Conservation (phyloP, 768 basidiomycete genomes). For the Macrolepiota albuminosa region DNA sequence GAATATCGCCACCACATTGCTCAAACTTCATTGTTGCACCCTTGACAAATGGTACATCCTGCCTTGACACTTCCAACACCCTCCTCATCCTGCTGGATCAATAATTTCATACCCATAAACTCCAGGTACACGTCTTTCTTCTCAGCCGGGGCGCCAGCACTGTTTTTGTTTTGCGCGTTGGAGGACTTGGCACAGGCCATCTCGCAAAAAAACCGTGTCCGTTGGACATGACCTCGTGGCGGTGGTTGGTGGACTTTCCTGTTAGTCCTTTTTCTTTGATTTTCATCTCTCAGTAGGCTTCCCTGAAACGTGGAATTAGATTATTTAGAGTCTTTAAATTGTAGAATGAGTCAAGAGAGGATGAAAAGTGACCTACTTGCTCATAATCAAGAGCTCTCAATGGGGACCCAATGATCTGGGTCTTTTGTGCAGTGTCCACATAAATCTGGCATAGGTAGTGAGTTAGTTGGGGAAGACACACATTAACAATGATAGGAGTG, state of each 20-base stretch:
- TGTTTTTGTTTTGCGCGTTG: no score
- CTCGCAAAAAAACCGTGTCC: slow-evolving; percentile 68
- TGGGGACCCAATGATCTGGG: slow-evolving; percentile 84
- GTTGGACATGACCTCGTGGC: slow-evolving; percentile 49
- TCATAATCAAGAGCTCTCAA: slow-evolving; percentile 83
- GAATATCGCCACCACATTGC: slow-evolving; percentile 47
- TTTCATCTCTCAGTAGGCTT: slow-evolving; percentile 87
- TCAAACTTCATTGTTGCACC: slow-evolving; percentile 54
- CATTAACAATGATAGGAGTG: no score
- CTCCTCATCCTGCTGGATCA: slow-evolving; percentile 57
- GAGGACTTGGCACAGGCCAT: no score
- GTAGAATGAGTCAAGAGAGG: not conserved
- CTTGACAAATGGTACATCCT: slow-evolving; percentile 46
- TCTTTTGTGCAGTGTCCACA: slow-evolving; percentile 88
- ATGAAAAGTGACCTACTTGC: slow-evolving; percentile 72
- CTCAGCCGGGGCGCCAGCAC: no score
- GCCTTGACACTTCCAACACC: slow-evolving; percentile 62
- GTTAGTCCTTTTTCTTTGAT: slow-evolving; percentile 80
- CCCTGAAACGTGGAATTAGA: slow-evolving; percentile 38
- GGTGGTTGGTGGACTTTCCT: slow-evolving; percentile 60
- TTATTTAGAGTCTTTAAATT: not conserved
- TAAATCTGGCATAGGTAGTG: slow-evolving; percentile 55
- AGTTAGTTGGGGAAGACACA: not conserved
- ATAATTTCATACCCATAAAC: slow-evolving; percentile 67
- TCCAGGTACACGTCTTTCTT: no score